phyloP scores from a whole-genome alignment of 2,329 filamentous ascomycete species.

The Aspergillus sp. region DNA sequence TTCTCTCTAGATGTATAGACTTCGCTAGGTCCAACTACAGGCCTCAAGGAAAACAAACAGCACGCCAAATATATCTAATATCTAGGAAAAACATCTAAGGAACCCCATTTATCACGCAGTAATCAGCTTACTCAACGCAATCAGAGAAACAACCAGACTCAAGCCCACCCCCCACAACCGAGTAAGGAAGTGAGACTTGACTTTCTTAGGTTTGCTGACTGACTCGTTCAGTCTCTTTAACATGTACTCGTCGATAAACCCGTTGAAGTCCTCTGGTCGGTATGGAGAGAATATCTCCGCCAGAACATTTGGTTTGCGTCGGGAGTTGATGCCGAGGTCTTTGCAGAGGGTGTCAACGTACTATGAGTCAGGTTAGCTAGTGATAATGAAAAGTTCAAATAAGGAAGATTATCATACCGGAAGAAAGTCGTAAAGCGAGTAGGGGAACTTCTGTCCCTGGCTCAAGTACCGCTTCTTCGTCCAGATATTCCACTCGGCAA shows the following conservation, averaged over 20 bases:
- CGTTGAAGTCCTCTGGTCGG: background rate
- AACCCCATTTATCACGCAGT: too few relatives aligned
- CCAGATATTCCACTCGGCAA: constrained; percentile 34
- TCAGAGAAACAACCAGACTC: too few relatives aligned
- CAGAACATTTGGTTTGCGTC: background rate
- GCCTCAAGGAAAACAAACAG: too few relatives aligned
- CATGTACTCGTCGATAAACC: background rate
- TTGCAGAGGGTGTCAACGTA: background rate
- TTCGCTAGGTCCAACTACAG: too few relatives aligned
- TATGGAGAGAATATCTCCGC: background rate
- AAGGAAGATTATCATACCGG: constrained; percentile 19
- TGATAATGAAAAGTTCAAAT: background rate
- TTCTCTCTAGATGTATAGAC: too few relatives aligned
- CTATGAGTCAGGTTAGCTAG: background rate
- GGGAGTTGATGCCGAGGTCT: background rate
- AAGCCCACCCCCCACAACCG: too few relatives aligned
- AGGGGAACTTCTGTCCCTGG: constrained; percentile 29
- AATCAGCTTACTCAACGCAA: too few relatives aligned
- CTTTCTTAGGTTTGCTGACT: background rate
- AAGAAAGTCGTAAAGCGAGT: constrained; percentile 33
- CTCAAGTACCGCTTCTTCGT: constrained; percentile 31
- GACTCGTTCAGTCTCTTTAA: background rate
- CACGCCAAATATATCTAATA: too few relatives aligned
- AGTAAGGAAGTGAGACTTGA: too few relatives aligned
- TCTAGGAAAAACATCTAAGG: too few relatives aligned